Percentiles rank a stretch among this genome's conserved stretches.
Conservation (phyloP, 371 early-diverging fungal species). For the Rhizopus delemar region DNA sequence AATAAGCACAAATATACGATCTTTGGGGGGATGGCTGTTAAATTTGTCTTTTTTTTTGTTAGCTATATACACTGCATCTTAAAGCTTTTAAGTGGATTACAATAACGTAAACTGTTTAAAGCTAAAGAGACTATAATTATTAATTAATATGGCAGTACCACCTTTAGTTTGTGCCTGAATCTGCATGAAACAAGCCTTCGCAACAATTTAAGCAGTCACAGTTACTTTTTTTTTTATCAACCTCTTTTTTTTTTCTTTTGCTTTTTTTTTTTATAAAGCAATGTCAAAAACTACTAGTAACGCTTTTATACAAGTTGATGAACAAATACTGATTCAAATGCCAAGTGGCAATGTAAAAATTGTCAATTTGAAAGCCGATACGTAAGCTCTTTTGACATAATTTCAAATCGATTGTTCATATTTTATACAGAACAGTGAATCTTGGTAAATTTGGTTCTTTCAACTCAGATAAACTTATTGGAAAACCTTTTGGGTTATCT, state of each 20-base stretch:
- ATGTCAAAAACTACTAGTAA: slow-evolving; percentile 1
- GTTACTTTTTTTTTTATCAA: not conserved
- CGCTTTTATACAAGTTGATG: slow-evolving; percentile 51
- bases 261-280: not conserved
- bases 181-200: not conserved
- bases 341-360: slow-evolving; percentile 87
- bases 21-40: no score
- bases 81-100: no score
- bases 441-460: slow-evolving; percentile 95
- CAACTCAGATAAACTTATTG: slow-evolving; percentile 75
- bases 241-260: not conserved
- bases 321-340: slow-evolving; percentile 77
- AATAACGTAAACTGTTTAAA: no score
- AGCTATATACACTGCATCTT: no score
- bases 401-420: not conserved
- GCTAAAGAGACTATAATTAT: no score
- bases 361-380: slow-evolving; percentile 66
- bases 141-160: no score
- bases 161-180: not conserved
- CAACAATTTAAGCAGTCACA: not conserved
- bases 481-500: slow-evolving; percentile 78
- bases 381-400: slow-evolving; percentile 34
- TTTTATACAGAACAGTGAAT: slow-evolving; percentile 54
- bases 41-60: no score
- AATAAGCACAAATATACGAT: no score